Evolutionary conservation across 768 basidiomycete species (phyloP).

Genomic region (Mycena venus): DNA sequence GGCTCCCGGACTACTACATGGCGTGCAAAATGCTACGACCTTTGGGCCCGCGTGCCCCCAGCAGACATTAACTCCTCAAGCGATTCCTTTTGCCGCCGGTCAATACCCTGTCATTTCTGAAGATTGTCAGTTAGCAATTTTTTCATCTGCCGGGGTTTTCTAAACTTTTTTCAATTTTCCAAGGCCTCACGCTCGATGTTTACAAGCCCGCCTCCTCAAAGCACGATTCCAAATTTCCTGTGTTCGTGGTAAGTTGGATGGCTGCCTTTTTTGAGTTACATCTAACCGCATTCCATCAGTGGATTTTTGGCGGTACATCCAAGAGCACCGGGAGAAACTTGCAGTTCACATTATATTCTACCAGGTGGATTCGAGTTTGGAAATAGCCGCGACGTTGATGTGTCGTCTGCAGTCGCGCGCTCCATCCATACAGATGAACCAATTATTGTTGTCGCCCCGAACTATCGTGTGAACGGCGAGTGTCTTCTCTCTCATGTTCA

Average conservation of each 20-base stretch:
- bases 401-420: neutral
- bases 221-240: neutral
- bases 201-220: neutral
- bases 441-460: conserved; percentile 6
- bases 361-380: neutral
- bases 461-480: conserved; percentile 20
- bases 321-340: too few relatives aligned
- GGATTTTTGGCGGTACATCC: conserved; percentile 6
- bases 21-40: conserved; percentile 2
- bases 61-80: neutral
- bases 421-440: conserved; percentile 12
- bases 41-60: conserved; percentile 17
- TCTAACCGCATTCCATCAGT: neutral
- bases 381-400: neutral
- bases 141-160: neutral
- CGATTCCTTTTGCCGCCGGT: neutral
- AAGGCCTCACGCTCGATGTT: conserved; percentile 10
- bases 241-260: conserved; percentile 7
- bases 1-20: neutral
- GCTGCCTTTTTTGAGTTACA: neutral
- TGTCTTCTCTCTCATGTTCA: neutral
- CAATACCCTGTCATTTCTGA: neutral
- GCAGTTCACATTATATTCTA: neutral
- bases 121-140: neutral
- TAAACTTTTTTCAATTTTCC: too few relatives aligned